Percentiles rank a stretch among this genome's conserved stretches.
These are phyloP conservation scores for Ajuga reptans DNA, from an alignment of 305 asterid genomes.

Conservation along the genomic window DNA sequence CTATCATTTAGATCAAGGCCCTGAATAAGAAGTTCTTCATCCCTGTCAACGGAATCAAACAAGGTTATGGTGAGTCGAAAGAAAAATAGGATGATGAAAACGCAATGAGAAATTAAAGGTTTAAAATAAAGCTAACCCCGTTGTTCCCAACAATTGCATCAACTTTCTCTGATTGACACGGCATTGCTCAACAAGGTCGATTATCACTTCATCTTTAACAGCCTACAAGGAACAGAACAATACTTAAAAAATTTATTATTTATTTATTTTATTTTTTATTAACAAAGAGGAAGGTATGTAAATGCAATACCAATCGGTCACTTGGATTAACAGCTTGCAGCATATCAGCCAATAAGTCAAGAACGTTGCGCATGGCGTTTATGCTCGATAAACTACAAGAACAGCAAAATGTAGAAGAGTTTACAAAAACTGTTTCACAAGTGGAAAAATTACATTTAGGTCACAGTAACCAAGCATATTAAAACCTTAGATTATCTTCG, in stretches of 20 bases:
- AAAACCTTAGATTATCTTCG: conserved; percentile 67
- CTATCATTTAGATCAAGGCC: conserved; percentile 85
- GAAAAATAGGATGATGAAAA: background rate
- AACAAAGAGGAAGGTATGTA: background rate
- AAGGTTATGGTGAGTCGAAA: background rate
- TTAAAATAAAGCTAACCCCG: conserved; percentile 40
- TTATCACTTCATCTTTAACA: conserved; percentile 75
- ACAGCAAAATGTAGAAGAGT: background rate
- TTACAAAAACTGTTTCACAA: background rate
- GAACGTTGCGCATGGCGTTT: conserved; percentile 55
- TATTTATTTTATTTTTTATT: too few species aligned
- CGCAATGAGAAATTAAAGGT: background rate
- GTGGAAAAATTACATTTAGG: background rate
- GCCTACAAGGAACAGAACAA: conserved; percentile 36
- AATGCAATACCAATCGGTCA: conserved; percentile 47
- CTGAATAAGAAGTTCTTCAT: conserved; percentile 76
- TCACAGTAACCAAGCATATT: background rate
- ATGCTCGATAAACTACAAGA: conserved; percentile 53
- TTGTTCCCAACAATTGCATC: conserved; percentile 64
- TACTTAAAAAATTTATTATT: background rate
- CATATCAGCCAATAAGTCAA: conserved; percentile 83
- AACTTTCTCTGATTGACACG: conserved; percentile 76
- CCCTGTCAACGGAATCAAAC: conserved; percentile 35
- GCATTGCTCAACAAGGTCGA: conserved; percentile 84
- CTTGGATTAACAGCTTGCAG: conserved; percentile 70